phyloP scores from a whole-genome alignment of 306 rosid species.

The Quercus rubra region DNA sequence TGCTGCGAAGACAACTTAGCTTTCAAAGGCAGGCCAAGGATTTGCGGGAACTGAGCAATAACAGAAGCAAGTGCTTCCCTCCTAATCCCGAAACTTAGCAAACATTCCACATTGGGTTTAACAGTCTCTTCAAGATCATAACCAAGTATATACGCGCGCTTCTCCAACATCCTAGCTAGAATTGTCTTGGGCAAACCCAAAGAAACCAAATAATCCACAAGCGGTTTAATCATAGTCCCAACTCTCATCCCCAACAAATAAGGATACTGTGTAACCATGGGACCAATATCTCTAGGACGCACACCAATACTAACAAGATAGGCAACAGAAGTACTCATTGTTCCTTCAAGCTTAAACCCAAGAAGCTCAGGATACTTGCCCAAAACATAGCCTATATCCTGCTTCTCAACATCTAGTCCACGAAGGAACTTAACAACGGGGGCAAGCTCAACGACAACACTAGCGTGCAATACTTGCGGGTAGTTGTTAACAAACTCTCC shows the following conservation, averaged over 20 bases:
- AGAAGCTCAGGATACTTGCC: conserved; percentile 86
- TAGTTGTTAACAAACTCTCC: conserved; percentile 72
- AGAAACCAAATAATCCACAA: conserved; percentile 64
- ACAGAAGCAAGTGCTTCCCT: conserved; percentile 59
- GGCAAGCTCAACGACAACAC: conserved; percentile 91
- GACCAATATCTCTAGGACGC: conserved; percentile 84
- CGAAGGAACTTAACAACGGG: conserved; percentile 85
- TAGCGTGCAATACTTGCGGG: conserved; percentile 90
- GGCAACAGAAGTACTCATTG: conserved; percentile 95
- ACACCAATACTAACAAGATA: conserved; percentile 95
- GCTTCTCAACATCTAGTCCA: conserved; percentile 87
- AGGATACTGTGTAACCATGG: conserved; percentile 91
- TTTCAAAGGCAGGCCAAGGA: conserved; percentile 79
- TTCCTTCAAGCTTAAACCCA: conserved; percentile 94
- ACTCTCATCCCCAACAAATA: conserved; percentile 90
- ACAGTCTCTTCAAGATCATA: conserved; percentile 79
- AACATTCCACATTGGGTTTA: conserved; percentile 78
- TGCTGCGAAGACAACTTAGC: conserved; percentile 85
- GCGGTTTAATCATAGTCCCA: conserved; percentile 80
- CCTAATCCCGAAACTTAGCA: conserved; percentile 71
- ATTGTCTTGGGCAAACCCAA: conserved; percentile 79
- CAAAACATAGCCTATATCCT: conserved; percentile 83
- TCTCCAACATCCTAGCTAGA: conserved; percentile 84
- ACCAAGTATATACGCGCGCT: conserved; percentile 76
- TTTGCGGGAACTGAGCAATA: conserved; percentile 80